Conservation (phyloP, 306 rosid genomes). For the Quercus bicolor region DNA sequence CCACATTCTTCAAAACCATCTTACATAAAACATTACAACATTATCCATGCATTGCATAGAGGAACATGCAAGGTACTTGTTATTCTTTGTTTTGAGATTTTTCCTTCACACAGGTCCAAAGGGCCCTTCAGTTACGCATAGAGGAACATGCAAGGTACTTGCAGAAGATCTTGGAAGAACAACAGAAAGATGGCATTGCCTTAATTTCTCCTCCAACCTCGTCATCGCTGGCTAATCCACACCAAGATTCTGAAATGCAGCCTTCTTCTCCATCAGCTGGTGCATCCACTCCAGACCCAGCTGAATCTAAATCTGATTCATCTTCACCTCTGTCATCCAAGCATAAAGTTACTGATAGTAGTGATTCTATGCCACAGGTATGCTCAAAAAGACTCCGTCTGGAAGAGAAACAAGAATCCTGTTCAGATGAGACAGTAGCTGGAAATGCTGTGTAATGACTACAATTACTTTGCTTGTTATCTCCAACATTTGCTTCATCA, state of each 20-base stretch:
- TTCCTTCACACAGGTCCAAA: constrained; percentile 27
- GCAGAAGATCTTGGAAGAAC: constrained; percentile 39
- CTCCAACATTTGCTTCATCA: not conserved
- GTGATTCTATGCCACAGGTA: constrained; percentile 10
- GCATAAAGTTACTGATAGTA: constrained; percentile 8
- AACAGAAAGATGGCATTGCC: constrained; percentile 36
- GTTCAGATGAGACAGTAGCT: constrained; percentile 5
- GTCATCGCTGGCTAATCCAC: constrained; percentile 10
- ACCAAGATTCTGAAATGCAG: constrained; percentile 16
- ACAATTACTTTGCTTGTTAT: not conserved
- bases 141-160: constrained; percentile 44
- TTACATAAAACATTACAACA: too few relatives aligned
- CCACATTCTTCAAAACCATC: too few relatives aligned
- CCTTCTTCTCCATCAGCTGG: constrained; percentile 14
- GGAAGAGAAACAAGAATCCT: constrained; percentile 14
- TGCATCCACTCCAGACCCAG: constrained; percentile 1
- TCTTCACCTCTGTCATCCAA: constrained; percentile 19
- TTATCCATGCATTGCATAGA: too few relatives aligned
- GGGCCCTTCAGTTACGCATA: constrained; percentile 41
- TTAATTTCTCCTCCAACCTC: constrained; percentile 27
- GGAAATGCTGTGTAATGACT: constrained; percentile 14
- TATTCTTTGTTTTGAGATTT: not conserved
- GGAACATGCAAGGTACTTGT: too few relatives aligned
- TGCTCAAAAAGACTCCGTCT: constrained; percentile 21
- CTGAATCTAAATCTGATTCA: constrained; percentile 20